These are phyloP conservation scores for Cunninghamia lanceolata DNA, from an alignment of 75 land plant species.

Conservation along the genomic window DNA sequence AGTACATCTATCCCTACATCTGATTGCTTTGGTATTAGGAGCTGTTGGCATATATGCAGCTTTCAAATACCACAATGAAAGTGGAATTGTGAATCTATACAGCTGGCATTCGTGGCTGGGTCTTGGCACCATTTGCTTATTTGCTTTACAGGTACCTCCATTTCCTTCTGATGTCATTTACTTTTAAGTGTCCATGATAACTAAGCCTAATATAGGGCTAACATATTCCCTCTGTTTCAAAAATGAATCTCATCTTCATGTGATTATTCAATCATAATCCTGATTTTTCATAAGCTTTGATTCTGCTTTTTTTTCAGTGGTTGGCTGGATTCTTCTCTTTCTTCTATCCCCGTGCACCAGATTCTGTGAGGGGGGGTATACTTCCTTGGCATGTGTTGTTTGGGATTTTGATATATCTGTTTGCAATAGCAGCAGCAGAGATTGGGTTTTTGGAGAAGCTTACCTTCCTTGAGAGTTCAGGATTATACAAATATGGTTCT, in stretches of 20 bases:
- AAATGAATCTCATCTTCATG: background rate
- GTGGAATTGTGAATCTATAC: constrained; percentile 79
- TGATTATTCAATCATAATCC: background rate
- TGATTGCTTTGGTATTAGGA: constrained; percentile 67
- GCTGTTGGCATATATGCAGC: constrained; percentile 74
- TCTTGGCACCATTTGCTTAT: constrained; percentile 66
- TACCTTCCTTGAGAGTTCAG: constrained; percentile 74
- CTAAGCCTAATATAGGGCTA: background rate
- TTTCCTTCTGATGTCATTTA: background rate
- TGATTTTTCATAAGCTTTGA: background rate
- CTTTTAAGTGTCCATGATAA: background rate
- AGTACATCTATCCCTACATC: constrained; percentile 78
- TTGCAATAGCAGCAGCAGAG: constrained; percentile 66
- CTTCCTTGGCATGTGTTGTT: constrained; percentile 90
- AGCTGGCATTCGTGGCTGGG: constrained; percentile 99
- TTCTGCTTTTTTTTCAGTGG: constrained; percentile 61
- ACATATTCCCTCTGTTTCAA: background rate
- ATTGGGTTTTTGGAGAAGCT: constrained; percentile 92
- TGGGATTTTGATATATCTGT: constrained; percentile 57
- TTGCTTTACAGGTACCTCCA: constrained; percentile 76
- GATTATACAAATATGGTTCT: constrained; percentile 53
- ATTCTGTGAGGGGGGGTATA: constrained; percentile 27
- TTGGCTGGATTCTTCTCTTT: constrained; percentile 71
- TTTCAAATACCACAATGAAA: constrained; percentile 86
- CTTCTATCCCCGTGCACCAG: constrained; percentile 72